Base-by-base conservation (phyloP, 23 red algal species). In the Gracilaria gracilis region DNA sequence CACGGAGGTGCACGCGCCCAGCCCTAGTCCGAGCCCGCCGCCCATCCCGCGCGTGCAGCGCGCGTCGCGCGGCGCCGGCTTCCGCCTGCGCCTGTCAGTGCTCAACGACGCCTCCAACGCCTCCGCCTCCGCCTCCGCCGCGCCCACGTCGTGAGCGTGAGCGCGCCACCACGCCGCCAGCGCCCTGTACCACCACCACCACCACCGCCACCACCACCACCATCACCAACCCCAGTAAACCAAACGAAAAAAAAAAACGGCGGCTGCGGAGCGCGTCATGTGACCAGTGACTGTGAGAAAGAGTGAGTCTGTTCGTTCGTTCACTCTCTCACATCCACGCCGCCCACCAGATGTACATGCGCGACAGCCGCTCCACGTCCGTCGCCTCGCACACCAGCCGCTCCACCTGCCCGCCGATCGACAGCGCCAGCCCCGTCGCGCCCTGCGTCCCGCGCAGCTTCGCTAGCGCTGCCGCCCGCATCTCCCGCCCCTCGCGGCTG, bases 271-370 rank as follows among this genome's bases (percentile, higher is more conserved):
- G 42, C 42, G 42, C 42, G 42, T n/a, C n/a, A n/a, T n/a, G n/a
- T n/a, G n/a, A n/a, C n/a, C n/a, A n/a, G n/a, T n/a, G n/a, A n/a
- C n/a, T n/a, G n/a, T n/a, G n/a, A n/a, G n/a, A n/a, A n/a, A n/a
- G n/a, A n/a, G n/a, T n/a, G n/a, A n/a, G n/a, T n/a, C n/a, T n/a
- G n/a, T n/a, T n/a, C n/a, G n/a, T n/a, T n/a, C n/a, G n/a, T n/a
- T n/a, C n/a, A n/a, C 25, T n/a, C 28, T 7, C 44, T 90, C 86
- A 98, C 28, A 98, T 80, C 70, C 84, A 95, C 47, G 88, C 75
- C 70, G 93, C 88, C 97, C 97, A 99, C 95, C 97, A 96, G 53
- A 96, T 89, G 83, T 99, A 99, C 97, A 99, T 99, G 51, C 66
- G 44, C 29, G 91, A 71, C 38, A 99, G 88, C 61, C 96, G 95